Evolutionary conservation across 305 asterid genomes (phyloP).

Genomic region (Nicotiana rustica): DNA sequence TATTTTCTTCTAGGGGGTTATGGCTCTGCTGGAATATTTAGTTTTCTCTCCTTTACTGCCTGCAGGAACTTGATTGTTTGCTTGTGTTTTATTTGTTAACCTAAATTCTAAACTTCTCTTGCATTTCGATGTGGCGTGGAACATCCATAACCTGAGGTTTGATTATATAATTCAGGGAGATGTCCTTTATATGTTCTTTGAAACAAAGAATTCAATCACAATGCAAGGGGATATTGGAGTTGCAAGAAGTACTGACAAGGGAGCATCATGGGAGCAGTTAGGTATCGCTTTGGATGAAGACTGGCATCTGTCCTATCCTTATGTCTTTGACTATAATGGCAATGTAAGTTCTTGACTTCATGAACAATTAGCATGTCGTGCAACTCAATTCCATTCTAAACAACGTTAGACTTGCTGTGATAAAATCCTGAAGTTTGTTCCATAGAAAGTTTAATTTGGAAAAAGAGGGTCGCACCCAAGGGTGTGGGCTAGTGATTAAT

Average conservation of each 20-base stretch:
- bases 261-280: conserved; percentile 93
- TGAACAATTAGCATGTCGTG: background rate
- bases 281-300: conserved; percentile 91
- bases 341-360: conserved; percentile 57
- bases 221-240: conserved; percentile 99
- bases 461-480: background rate
- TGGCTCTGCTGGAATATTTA: background rate
- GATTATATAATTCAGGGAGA: conserved; percentile 66
- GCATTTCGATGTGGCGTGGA: background rate
- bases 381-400: conserved; percentile 10
- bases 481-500: too few relatives aligned
- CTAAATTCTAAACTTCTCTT: conserved; percentile 14
- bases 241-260: conserved; percentile 80
- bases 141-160: conserved; percentile 36
- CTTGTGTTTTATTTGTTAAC: background rate
- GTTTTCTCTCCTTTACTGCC: conserved; percentile 6
- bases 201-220: conserved; percentile 83
- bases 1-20: background rate
- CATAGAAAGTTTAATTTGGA: background rate
- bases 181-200: conserved; percentile 76
- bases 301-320: conserved; percentile 99
- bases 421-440: conserved; percentile 5
- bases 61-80: conserved; percentile 24
- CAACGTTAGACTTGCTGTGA: conserved; percentile 1
- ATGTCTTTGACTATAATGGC: conserved; percentile 83